Conservation (phyloP, 2,329 filamentous ascomycete species). For the Amauroascus verrucosus region DNA sequence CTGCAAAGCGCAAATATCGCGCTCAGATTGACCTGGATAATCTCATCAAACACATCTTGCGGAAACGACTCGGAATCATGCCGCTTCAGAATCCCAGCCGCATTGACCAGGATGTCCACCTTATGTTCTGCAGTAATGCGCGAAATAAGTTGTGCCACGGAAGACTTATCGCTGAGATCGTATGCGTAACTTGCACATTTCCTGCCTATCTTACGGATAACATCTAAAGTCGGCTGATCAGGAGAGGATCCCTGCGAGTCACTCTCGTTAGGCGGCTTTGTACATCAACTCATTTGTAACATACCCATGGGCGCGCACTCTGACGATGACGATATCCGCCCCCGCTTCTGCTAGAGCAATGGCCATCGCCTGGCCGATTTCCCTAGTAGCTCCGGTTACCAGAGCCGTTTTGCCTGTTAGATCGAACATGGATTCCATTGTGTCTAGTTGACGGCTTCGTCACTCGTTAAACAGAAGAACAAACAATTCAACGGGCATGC, state of each 20-base stretch:
- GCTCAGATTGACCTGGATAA: slow-evolving; percentile 77
- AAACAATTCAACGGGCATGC: too few species aligned
- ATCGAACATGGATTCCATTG: slow-evolving; percentile 11
- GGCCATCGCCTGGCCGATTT: slow-evolving; percentile 26
- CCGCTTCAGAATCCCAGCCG: slow-evolving; percentile 72
- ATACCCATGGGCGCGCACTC: slow-evolving; percentile 9
- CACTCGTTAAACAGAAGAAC: background rate
- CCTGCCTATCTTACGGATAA: slow-evolving; percentile 31
- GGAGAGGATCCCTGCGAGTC: slow-evolving; percentile 21
- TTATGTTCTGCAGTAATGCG: slow-evolving; percentile 30
- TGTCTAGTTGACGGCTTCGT: background rate
- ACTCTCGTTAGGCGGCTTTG: background rate
- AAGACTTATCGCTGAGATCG: slow-evolving; percentile 33
- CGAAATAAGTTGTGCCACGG: slow-evolving; percentile 34
- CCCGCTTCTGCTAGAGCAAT: slow-evolving; percentile 27
- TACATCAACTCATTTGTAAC: background rate
- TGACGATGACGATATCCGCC: slow-evolving; percentile 24
- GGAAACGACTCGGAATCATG: slow-evolving; percentile 68
- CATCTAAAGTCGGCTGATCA: slow-evolving; percentile 35
- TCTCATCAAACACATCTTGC: slow-evolving; percentile 63
- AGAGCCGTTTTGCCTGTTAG: slow-evolving; percentile 23
- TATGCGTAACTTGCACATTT: slow-evolving; percentile 36
- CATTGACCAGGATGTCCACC: slow-evolving; percentile 72
- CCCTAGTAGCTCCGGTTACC: slow-evolving; percentile 25
- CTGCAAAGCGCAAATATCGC: slow-evolving; percentile 69